These are phyloP conservation scores for Cladophialophora psammophila DNA, from an alignment of 2,329 filamentous ascomycete species.

Conservation along the genomic window DNA sequence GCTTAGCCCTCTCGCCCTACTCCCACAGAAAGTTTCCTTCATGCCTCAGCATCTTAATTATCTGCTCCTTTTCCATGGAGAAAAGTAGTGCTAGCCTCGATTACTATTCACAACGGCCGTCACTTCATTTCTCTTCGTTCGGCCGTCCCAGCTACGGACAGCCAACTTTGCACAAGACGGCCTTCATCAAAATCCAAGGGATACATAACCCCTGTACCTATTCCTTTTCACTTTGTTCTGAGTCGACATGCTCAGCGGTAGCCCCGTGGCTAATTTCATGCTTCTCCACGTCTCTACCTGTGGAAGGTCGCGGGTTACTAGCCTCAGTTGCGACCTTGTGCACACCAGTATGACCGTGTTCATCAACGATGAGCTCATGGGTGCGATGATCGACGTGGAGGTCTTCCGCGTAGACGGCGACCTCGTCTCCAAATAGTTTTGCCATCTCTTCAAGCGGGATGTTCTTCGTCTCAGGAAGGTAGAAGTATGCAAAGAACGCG, in stretches of 20 bases:
- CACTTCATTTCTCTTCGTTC: neutral
- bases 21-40: no score
- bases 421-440: constrained; percentile 39
- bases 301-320: constrained; percentile 1
- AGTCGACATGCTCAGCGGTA: constrained; percentile 15
- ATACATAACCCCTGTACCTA: neutral
- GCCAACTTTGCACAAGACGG: neutral
- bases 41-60: no score
- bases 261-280: neutral
- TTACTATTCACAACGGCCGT: neutral
- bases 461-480: constrained; percentile 44
- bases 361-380: constrained; percentile 28
- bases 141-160: neutral
- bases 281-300: constrained; percentile 16
- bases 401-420: constrained; percentile 27
- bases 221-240: neutral
- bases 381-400: constrained; percentile 29
- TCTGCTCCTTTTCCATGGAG: no score
- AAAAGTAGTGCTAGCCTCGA: no score
- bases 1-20: no score
- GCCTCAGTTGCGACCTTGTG: constrained; percentile 22
- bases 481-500: constrained; percentile 18
- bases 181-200: neutral
- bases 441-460: constrained; percentile 50
- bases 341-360: constrained; percentile 12